phyloP scores from a whole-genome alignment of 306 rosid species.

The Abrus pulchellus region DNA sequence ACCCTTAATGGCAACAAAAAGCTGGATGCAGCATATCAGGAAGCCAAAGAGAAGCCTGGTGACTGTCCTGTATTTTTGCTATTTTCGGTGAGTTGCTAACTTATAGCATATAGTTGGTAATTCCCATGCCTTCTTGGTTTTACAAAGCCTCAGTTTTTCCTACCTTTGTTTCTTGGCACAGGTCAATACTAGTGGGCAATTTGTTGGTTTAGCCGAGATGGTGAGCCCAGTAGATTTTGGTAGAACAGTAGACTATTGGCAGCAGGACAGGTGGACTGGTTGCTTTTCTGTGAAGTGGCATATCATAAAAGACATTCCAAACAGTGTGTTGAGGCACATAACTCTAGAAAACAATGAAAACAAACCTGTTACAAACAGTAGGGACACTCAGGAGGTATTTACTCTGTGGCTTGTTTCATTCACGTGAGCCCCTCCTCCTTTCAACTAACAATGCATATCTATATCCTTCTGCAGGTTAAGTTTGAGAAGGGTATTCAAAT shows the following conservation, averaged over 20 bases:
- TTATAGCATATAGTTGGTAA: background rate
- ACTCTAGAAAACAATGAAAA: conserved; percentile 65
- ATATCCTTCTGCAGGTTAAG: conserved; percentile 54
- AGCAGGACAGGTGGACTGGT: conserved; percentile 71
- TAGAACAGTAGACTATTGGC: conserved; percentile 59
- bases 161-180: conserved; percentile 12
- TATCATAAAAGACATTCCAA: conserved; percentile 64
- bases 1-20: conserved; percentile 63
- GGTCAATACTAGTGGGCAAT: conserved; percentile 70
- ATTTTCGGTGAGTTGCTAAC: conserved; percentile 56
- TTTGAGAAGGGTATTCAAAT: conserved; percentile 55
- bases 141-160: background rate
- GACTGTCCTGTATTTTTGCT: conserved; percentile 63
- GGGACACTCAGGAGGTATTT: conserved; percentile 72
- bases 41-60: conserved; percentile 58
- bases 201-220: conserved; percentile 72
- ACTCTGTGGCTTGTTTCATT: conserved; percentile 28
- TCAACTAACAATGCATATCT: background rate
- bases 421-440: background rate
- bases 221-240: conserved; percentile 59
- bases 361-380: conserved; percentile 66
- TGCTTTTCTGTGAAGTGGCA: conserved; percentile 71
- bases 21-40: conserved; percentile 57
- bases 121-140: conserved; percentile 1
- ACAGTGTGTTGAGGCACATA: conserved; percentile 57